Percentiles rank a stretch among this genome's conserved stretches.
These are phyloP conservation scores for Pseudisothecium myosuroides DNA, from an alignment of 225 moss, liverwort and hornwort genomes.

Conservation along the genomic window DNA sequence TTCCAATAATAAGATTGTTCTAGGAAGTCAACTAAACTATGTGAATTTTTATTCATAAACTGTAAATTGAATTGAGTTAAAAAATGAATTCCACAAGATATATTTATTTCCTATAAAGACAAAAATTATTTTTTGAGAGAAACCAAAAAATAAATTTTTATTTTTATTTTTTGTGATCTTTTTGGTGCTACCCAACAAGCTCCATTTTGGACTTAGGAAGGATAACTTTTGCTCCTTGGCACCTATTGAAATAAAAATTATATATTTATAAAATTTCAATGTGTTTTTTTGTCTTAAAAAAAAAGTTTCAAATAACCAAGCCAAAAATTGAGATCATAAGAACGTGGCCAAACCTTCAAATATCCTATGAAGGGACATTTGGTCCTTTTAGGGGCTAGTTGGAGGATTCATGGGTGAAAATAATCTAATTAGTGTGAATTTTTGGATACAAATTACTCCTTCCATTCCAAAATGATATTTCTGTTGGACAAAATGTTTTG, in stretches of 20 bases:
- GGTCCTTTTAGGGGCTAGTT: fast-evolving
- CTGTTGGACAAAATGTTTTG: too few species aligned
- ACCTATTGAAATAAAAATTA: neutral
- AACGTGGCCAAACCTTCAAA: neutral
- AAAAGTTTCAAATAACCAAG: fast-evolving
- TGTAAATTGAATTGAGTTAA: neutral
- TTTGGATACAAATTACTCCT: neutral
- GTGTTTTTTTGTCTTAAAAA: neutral
- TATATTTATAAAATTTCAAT: too few species aligned
- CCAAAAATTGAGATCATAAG: neutral
- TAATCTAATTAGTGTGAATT: neutral
- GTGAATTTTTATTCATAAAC: too few species aligned
- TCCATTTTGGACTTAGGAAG: too few species aligned
- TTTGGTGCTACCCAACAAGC: fast-evolving
- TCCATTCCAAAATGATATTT: too few species aligned
- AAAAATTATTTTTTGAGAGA: neutral
- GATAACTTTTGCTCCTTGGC: neutral
- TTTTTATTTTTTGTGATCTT: neutral
- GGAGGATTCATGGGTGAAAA: neutral
- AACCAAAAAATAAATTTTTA: fast-evolving
- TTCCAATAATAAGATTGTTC: fast-evolving
- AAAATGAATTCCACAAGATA: neutral
- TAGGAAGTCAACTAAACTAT: too few species aligned
- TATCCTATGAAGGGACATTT: neutral
- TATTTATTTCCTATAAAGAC: too few species aligned